Evolutionary conservation across 1,284 basidiomycete genomes (phyloP), one percentile per base, ranked within the genome.

Genomic region (Ceratobasidium sp.): DNA sequence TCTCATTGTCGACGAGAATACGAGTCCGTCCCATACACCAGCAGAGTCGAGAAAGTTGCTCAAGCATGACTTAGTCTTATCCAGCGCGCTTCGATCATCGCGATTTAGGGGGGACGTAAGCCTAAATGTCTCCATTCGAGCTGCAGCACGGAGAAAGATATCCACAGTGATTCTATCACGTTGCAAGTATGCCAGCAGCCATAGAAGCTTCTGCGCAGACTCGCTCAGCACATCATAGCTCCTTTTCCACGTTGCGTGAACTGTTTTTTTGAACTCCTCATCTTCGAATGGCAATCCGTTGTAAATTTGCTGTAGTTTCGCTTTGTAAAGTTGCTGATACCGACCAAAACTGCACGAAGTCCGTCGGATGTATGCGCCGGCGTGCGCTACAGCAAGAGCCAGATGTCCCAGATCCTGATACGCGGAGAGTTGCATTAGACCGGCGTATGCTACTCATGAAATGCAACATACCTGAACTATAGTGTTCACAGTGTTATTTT

Each of bases 181-280:
- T 26, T 70, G 50, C 15, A 70, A 33, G 23, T 56, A 59, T 9
- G 68, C 33, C 10, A 70, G 1, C 17, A 70, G 28, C 50, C 52
- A 62, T 2, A 70, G 69, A 26, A 56, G n/a, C 59, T 64, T 20
- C 15, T n/a, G n/a, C 5, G 68, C 26, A 3, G 23, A 10, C 20
- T 50, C 26, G 15, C n/a, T 28, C 1, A 78, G 48, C 17, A 28
- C 6, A 1, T 70, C 15, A 48, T 78, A 73, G 44, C 67, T 68
- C 44, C 65, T 26, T 33, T 38, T 33, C 57, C 68, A 62, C 1
- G 77, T 38, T 4, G 56, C 59, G 33, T 73, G 54, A 1, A 78
- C 68, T 3, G 67, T 54, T 33, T 33, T 4, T 4, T 33, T 33
- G 33, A 33, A 33, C 4, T n/a, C n/a, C n/a, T n/a, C n/a, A n/a